These are phyloP conservation scores for Sporothrix euskadiensis DNA, from an alignment of 2,329 filamentous ascomycete species.

Conservation along the genomic window DNA sequence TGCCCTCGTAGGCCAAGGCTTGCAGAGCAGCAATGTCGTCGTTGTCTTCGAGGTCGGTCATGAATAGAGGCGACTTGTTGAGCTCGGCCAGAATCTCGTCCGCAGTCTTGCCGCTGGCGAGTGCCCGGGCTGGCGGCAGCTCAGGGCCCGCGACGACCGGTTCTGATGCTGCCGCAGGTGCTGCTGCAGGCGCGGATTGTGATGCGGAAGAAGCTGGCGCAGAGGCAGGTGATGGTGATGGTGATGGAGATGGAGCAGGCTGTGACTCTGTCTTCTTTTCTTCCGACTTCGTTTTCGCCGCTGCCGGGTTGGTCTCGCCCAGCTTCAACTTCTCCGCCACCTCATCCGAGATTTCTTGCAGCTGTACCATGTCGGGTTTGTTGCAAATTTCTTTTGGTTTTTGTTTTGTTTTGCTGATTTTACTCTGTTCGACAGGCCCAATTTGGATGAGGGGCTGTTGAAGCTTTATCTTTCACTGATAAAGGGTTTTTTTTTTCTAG, in stretches of 20 bases:
- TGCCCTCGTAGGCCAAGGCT: slow-evolving; percentile 90
- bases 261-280: not conserved
- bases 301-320: not conserved
- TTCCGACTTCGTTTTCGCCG: not conserved
- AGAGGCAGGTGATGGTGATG: not conserved
- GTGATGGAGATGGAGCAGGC: not conserved
- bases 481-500: slow-evolving; percentile 6
- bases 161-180: not conserved
- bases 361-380: slow-evolving; percentile 28
- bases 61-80: slow-evolving; percentile 78
- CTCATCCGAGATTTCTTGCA: slow-evolving; percentile 32
- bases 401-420: not conserved
- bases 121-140: slow-evolving; percentile 49
- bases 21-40: slow-evolving; percentile 81
- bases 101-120: slow-evolving; percentile 49
- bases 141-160: slow-evolving; percentile 39
- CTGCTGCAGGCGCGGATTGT: not conserved
- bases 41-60: slow-evolving; percentile 90
- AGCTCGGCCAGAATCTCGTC: slow-evolving; percentile 60
- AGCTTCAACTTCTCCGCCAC: slow-evolving; percentile 30
- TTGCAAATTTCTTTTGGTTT: not conserved
- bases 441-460: not conserved
- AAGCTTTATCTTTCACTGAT: not conserved
- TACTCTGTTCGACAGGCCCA: not conserved
- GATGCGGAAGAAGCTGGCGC: not conserved